A percentile compares a stretch with the other conserved stretches of the same genome.
Conservation (phyloP, 176 grass and related monocot genomes). For the Tillandsia leiboldiana region DNA sequence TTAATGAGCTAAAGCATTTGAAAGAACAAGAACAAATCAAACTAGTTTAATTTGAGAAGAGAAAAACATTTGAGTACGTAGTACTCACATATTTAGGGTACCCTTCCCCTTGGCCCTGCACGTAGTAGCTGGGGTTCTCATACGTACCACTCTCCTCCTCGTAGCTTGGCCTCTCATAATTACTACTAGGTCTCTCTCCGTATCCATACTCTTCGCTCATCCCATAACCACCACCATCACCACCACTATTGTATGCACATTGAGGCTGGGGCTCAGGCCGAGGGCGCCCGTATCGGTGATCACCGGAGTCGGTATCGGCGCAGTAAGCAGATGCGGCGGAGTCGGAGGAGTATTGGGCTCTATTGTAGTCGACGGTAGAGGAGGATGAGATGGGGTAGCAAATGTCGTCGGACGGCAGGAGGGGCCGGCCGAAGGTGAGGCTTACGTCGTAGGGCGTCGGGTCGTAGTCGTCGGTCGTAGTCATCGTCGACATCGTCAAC, state of each 20-base stretch:
- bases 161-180: not conserved
- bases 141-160: not conserved
- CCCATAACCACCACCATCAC: not conserved
- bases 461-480: constrained; percentile 78
- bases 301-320: not conserved
- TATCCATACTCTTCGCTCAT: not conserved
- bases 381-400: constrained; percentile 60
- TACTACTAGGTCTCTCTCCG: not conserved
- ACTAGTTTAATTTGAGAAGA: no score
- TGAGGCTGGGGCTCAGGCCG: not conserved
- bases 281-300: not conserved
- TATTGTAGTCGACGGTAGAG: constrained; percentile 13
- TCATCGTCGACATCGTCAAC: constrained; percentile 51
- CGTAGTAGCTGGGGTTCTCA: not conserved
- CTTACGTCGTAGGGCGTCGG: constrained; percentile 70
- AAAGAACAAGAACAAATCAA: no score
- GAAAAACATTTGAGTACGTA: not conserved
- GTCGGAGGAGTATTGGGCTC: not conserved
- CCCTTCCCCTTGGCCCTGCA: not conserved
- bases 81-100: not conserved
- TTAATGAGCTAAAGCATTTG: no score
- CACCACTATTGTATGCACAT: not conserved
- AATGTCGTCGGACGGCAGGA: constrained; percentile 69
- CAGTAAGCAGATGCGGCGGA: not conserved
- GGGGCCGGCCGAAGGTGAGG: constrained; percentile 60